Percentiles rank a stretch among this genome's conserved stretches.
Conservation (phyloP, 176 grass and related monocot genomes). For the Cenchrus americanus region DNA sequence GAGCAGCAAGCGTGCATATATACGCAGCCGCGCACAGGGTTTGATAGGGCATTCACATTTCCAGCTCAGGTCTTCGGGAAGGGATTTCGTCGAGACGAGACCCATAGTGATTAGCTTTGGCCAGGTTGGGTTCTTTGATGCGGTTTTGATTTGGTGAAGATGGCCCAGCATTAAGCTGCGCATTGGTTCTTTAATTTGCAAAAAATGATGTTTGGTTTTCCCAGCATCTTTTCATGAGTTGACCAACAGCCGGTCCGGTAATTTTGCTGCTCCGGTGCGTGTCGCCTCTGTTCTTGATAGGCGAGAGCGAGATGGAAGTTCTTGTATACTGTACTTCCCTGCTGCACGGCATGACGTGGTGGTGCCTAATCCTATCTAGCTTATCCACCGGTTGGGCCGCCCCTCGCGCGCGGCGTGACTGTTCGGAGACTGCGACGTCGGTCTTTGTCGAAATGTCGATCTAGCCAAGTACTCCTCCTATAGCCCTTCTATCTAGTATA, state of each 20-base stretch:
- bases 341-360: neutral
- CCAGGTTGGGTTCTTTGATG: no score
- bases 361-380: no score
- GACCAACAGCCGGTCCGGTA: neutral
- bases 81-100: no score
- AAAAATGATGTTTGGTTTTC: no score
- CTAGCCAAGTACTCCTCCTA: neutral
- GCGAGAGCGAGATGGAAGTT: no score
- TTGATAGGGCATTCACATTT: neutral
- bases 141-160: no score
- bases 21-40: neutral
- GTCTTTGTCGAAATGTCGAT: neutral
- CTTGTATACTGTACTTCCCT: no score
- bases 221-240: slow-evolving; percentile 16
- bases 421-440: neutral
- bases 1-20: neutral
- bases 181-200: no score
- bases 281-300: neutral
- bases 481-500: neutral
- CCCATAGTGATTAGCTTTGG: no score
- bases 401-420: neutral
- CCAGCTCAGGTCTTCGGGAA: no score
- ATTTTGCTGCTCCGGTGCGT: neutral
- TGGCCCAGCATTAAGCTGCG: no score
- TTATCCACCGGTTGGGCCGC: neutral